A percentile compares a stretch with the other conserved stretches of the same genome.
Evolutionary conservation across 352 stramenopile genomes (phyloP).

Genomic region (Phytophthora uliginosa): DNA sequence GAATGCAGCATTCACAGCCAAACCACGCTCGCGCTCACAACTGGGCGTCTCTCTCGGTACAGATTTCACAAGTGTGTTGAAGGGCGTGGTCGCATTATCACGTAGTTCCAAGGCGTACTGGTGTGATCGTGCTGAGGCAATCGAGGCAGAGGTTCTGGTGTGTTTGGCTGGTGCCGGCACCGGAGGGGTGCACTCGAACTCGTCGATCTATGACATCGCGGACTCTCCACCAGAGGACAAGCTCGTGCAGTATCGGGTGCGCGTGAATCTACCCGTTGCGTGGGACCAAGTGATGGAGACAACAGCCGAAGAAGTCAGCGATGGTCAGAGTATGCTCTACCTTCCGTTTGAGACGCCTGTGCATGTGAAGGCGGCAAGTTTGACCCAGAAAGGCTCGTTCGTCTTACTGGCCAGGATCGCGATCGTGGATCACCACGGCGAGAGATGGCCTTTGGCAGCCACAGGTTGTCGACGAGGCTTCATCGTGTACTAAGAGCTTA

Average conservation of each 20-base stretch:
- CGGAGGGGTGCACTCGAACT: constrained; percentile 3
- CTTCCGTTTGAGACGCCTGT: constrained; percentile 54
- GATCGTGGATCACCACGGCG: constrained; percentile 40
- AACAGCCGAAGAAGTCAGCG: background rate
- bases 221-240: constrained; percentile 17
- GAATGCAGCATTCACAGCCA: constrained; percentile 49
- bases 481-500: constrained; percentile 55
- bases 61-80: constrained; percentile 60
- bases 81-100: constrained; percentile 43
- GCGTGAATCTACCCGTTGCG: constrained; percentile 33
- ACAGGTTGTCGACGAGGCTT: constrained; percentile 56
- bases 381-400: constrained; percentile 60
- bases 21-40: constrained; percentile 58
- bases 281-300: constrained; percentile 31
- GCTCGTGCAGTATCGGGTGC: constrained; percentile 33
- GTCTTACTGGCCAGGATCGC: constrained; percentile 45
- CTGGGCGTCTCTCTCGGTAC: constrained; percentile 60
- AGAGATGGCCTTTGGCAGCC: constrained; percentile 45
- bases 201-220: constrained; percentile 21
- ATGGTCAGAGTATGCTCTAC: constrained; percentile 28
- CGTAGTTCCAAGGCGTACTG: constrained; percentile 26
- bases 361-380: constrained; percentile 43
- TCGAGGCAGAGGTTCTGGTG: constrained; percentile 46
- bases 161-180: constrained; percentile 26
- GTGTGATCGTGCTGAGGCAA: constrained; percentile 15